Base-by-base conservation (phyloP, 1,139 yeast species). In the Protomyces inouyei region DNA sequence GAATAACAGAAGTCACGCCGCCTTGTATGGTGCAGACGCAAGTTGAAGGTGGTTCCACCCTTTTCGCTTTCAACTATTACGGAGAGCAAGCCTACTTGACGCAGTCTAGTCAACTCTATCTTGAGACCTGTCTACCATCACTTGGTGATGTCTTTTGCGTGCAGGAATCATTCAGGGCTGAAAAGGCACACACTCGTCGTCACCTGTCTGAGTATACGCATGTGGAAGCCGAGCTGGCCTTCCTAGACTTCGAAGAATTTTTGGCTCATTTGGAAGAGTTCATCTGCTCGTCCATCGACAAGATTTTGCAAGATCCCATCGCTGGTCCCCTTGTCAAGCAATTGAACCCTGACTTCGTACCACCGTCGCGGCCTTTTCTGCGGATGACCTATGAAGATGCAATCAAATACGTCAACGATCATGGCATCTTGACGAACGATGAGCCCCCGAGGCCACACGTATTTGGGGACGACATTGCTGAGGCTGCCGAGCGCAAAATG, bases 1-100 rank as follows among this genome's bases (percentile, higher is more conserved):
- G 85, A 52, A 75, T 91, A 66, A 79, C 85, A 55, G 99, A 95
- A 80, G 97, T 95, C 67, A 93, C 98, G 46, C 98, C 98, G 59
- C 99, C 99, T 73, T 92, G 98, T 79, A 92, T 95, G 98, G 99
- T 95, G 66, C 98, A 95, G 79, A 92, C 97, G 55, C 98, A 93
- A 80, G 99, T 95, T 67, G 99, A 95, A 80, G 98, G 99, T 76
- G 99, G 99, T 64, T 88, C 97, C 40, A 95, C 98, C 18, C 82
- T 95, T 74, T 95, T 95, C 80, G 85, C 87, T 72, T 81, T 95
- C 81, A 88, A 89, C 76, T 95, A 95, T 80, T 95, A 95, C 75
- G 98, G 97, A 60, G 96, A 93, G 79, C 95, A 92, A 76, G 98
- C 98, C 16, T 95, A 81, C 78, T 82, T 95, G 73, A 95, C 99